Base-by-base conservation (phyloP, 1,284 basidiomycete species). In the Lignosus rhinocerotis region DNA sequence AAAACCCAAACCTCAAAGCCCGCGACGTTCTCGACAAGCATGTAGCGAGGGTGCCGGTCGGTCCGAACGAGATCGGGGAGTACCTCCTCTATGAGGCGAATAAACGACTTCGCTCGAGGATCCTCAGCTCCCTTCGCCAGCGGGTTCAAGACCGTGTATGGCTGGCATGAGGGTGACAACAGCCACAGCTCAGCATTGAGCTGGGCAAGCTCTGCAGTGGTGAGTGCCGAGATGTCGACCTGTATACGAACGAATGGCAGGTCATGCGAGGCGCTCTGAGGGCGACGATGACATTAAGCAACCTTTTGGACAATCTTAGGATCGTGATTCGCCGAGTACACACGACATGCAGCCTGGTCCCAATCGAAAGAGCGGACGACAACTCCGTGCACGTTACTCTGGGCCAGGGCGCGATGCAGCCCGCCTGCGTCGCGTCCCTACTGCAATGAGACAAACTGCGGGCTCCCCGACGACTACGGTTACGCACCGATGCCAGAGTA, bases 21-120 rank as follows among this genome's bases (percentile, higher is more conserved):
- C 14, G 85, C 87, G 6, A 92, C 90, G 65, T 92, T 92, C 68
- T 92, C 90, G 8, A 92, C 75, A 9, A 92, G 76, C 21, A 92
- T 68, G 62, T 79, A 80, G 6, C 70, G 74, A 4, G 90, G 89
- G 51, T 84, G 80, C 5, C 69, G 68, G 32, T 74, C 67, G 10
- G 66, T 67, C 12, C 62, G 58, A 8, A 73, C 80, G 44, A 92
- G 71, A 33, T 80, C 78, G 0, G 89, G 88, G 0, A 92, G 74
- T n/a, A 91, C 76, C n/a, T 73, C 69, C 59, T 83, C 76, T 25
- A 90, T 75, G 25, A 92, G 78, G 69, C 88, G 83, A 30, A 90
- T 75, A 69, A 92, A 92, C 0, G 88, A 89, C 63, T 80, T 78
- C 9, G 89, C 89, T n/a, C 89, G 80, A 5, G 89, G 86, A 72